Evolutionary conservation across 257 asterid genomes (phyloP).

Genomic region (Nicotiana tabacum): DNA sequence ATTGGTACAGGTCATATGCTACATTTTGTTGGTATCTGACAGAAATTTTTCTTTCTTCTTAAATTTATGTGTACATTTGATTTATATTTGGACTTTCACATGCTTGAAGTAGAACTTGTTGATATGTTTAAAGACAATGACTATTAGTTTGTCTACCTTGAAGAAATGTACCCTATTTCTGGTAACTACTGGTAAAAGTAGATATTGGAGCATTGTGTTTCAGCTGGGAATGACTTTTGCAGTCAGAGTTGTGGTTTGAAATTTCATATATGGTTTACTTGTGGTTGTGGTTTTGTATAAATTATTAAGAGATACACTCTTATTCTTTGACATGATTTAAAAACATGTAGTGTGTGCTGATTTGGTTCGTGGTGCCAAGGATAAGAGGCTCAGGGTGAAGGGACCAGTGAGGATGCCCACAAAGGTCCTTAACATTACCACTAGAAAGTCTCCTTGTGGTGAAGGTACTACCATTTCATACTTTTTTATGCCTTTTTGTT

Average conservation of each 20-base stretch:
- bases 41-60: background rate
- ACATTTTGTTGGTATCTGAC: background rate
- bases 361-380: slow-evolving; percentile 21
- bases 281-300: too few species aligned
- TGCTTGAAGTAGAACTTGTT: background rate
- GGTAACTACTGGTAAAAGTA: background rate
- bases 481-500: background rate
- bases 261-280: background rate
- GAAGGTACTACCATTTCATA: slow-evolving; percentile 6
- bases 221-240: background rate
- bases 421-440: slow-evolving; percentile 24
- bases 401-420: slow-evolving; percentile 26
- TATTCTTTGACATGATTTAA: background rate
- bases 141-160: background rate
- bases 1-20: background rate
- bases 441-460: slow-evolving; percentile 27
- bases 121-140: background rate
- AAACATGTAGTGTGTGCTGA: slow-evolving; percentile 11
- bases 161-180: background rate
- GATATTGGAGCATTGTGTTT: background rate
- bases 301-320: background rate
- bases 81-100: background rate
- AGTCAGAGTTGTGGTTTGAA: background rate
- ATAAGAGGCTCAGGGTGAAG: slow-evolving; percentile 15
- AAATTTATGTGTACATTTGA: background rate